Evolutionary conservation across 192 early-diverging fungal genomes (phyloP).

Genomic region (Coemansia sp.): DNA sequence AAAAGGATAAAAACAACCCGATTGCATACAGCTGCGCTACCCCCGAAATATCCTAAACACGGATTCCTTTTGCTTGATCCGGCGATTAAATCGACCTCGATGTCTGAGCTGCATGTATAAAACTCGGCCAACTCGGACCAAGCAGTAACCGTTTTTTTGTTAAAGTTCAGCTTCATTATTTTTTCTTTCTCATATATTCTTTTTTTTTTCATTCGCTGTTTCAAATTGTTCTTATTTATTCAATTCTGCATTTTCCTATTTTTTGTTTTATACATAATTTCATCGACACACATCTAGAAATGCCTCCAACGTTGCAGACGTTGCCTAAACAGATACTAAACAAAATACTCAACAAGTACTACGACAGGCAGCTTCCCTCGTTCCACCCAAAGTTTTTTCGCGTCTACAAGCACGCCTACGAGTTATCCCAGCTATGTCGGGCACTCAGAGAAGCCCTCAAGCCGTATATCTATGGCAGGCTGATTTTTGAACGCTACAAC

Average conservation of each 20-base stretch:
- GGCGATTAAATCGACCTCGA: too few species aligned
- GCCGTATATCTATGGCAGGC: constrained; percentile 11
- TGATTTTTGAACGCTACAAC: constrained; percentile 44
- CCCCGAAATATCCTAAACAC: not conserved
- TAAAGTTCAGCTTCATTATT: too few species aligned
- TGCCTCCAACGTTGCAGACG: constrained; percentile 27
- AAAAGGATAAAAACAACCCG: too few species aligned
- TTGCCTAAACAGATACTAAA: constrained; percentile 35
- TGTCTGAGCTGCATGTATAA: too few species aligned
- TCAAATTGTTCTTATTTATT: not conserved
- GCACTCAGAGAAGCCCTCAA: constrained; percentile 17
- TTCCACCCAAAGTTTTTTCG: constrained; percentile 21
- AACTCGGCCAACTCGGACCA: too few species aligned
- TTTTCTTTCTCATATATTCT: too few species aligned
- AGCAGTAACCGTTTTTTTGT: too few species aligned
- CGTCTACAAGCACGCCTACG: not conserved
- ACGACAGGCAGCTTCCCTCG: constrained; percentile 9
- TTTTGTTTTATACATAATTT: not conserved
- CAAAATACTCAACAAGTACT: constrained; percentile 21
- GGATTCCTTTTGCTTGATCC: not conserved
- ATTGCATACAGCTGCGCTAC: too few species aligned
- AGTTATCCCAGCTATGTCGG: constrained; percentile 21
- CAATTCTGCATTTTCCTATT: not conserved
- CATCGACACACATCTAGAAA: constrained; percentile 6
- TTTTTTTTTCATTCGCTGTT: not conserved